These are phyloP conservation scores for Rhipidocladum racemiflorum DNA, from an alignment of 176 grass and related monocot genomes.

Conservation along the genomic window DNA sequence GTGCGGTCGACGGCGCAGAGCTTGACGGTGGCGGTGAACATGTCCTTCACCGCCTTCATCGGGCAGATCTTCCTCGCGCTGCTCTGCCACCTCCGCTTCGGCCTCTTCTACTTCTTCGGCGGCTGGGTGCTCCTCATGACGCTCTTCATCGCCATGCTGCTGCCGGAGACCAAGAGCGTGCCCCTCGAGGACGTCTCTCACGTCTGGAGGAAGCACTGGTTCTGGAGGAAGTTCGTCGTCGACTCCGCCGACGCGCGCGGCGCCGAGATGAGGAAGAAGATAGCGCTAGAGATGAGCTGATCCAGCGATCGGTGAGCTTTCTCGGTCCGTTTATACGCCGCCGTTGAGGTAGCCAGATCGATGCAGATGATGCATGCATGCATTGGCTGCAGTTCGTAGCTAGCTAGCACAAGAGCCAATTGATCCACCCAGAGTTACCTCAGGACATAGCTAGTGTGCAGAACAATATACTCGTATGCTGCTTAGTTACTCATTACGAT, in stretches of 20 bases:
- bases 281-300: conserved; percentile 64
- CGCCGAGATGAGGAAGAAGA: conserved; percentile 61
- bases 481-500: neutral
- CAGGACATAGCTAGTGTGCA: neutral
- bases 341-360: neutral
- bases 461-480: neutral
- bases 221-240: conserved; percentile 47
- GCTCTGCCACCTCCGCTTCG: conserved; percentile 53
- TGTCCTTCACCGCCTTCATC: conserved; percentile 61
- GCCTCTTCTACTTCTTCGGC: conserved; percentile 63
- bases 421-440: neutral
- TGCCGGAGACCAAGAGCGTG: conserved; percentile 56
- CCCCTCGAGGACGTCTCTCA: conserved; percentile 42
- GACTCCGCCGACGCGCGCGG: conserved; percentile 33
- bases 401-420: neutral
- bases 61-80: conserved; percentile 54
- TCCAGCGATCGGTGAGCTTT: neutral
- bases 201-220: conserved; percentile 53
- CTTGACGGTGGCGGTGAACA: conserved; percentile 47
- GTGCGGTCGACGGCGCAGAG: conserved; percentile 43
- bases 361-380: neutral
- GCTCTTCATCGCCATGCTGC: conserved; percentile 50
- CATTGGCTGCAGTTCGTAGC: neutral
- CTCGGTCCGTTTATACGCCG: neutral
- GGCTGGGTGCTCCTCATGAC: conserved; percentile 48